Evolutionary conservation across 352 stramenopile species (phyloP), one percentile per base, ranked within the genome.

Genomic region (Phytopythium montanum): DNA sequence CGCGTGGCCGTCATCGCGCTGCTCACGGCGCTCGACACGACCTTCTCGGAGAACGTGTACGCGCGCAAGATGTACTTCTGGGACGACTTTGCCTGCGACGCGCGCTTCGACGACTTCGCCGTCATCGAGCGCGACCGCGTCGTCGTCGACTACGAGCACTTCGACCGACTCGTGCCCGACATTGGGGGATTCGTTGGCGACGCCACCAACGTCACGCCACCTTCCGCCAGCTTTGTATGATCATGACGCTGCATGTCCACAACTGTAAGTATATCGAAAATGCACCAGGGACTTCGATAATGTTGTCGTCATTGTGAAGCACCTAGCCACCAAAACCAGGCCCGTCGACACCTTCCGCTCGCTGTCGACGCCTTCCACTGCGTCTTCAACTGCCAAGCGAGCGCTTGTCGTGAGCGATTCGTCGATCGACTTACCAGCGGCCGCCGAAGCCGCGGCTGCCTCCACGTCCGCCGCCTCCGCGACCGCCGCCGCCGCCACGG

Each of bases 1-100:
- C 81, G 85, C 16, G 81, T 94, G 2, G 78, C 85, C 16, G 79
- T 94, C 29, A 90, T 94, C 39, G 80, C 76, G 28, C 66, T 94
- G 53, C 69, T 94, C 31, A 92, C 85, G 29, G 85, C 80, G 3
- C 76, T 94, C n/a, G 85, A 94, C 61, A 94, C 80, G 26, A 94
- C 85, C 8, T 94, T 94, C 61, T 83, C 75, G 5, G 85, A 94
- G 56, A 94, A 91, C 60, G 85, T 94, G 39, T 94, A 94, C 54
- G 85, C 85, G 16, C 85, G 85, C 21, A 90, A 92, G 53, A 92
- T 90, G 81, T 94, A 94, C 71, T 94, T 94, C 52, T 94, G 80
- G 80, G 79, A 94, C 51, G 80, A 94, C n/a, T 94, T 94, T 60
- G 84, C 76, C 28, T 91, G 75, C 68, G 75, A 90, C 52, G 85